A percentile compares a stretch with the other conserved stretches of the same genome.
These are phyloP conservation scores for Sporothrix globosa DNA, from an alignment of 2,329 filamentous ascomycete genomes.

Conservation along the genomic window DNA sequence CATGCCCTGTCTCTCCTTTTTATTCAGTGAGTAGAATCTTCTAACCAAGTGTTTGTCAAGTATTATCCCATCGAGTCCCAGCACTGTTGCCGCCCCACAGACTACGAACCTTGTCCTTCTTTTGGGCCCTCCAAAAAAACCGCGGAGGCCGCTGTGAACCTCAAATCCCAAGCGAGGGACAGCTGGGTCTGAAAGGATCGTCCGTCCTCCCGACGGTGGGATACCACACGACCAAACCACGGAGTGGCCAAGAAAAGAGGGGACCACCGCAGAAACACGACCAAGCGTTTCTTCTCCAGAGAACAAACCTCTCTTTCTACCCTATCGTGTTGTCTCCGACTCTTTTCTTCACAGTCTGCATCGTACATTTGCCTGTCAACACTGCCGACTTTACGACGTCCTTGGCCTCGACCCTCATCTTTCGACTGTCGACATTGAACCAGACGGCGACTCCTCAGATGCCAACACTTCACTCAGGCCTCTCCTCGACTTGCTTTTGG, in stretches of 20 bases:
- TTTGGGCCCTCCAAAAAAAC: background rate
- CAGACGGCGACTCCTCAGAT: background rate
- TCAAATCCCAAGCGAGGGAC: constrained; percentile 3
- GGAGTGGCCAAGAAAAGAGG: constrained; percentile 12
- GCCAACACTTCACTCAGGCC: background rate
- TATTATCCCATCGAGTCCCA: too few relatives aligned
- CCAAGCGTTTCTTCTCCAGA: constrained; percentile 11
- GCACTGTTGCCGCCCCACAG: background rate
- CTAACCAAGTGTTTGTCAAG: too few relatives aligned
- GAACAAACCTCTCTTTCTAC: background rate
- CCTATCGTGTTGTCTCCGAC: background rate
- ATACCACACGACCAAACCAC: constrained; percentile 1
- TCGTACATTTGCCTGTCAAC: constrained; percentile 12
- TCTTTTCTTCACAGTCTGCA: background rate
- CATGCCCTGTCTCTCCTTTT: too few relatives aligned
- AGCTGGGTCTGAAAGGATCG: constrained; percentile 14
- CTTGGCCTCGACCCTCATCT: background rate
- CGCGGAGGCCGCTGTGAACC: background rate
- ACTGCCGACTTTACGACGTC: background rate
- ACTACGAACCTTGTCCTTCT: background rate
- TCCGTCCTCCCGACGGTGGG: constrained; percentile 15
- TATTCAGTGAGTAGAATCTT: too few relatives aligned
- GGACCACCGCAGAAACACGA: background rate
- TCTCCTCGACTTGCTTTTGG: background rate
- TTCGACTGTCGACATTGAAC: background rate